Base-by-base conservation (phyloP, 1,139 yeast genomes). In the Wickerhamomyces sp. region DNA sequence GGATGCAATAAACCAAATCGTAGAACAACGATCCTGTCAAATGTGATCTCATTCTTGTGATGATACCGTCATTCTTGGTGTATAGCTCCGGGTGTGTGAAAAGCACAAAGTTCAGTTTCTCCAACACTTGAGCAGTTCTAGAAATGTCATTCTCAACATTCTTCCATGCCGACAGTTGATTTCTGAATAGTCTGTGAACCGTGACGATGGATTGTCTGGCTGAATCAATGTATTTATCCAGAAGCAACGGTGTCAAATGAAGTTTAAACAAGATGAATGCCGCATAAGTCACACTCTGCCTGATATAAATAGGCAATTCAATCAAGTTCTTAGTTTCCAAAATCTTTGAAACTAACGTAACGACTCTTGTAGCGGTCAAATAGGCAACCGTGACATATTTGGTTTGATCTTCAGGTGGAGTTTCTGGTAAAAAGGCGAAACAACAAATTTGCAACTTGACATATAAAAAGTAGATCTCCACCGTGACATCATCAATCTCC, bases 161-260 rank as follows among this genome's bases (percentile, higher is more conserved):
- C 21, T 64, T 58, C 97, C 97, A 89, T 9, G 95, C 89, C 3
- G 91, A 78, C 29, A 88, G 66, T 56, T 91, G 88, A 55, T 89
- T 88, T 57, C 96, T 70, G 57, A 79, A 84, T 33, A 88, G 62
- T 51, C 96, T 68, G 59, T 89, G 96, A 1, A 87, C 94, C 0
- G 96, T 88, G 16, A 89, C 96, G 52, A 89, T 85, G 10, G 93
- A 84, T 59, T 88, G 96, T 47, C 96, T 73, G 2, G 96, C 88
- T 31, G 94, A 82, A 52, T 88, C 95, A 28, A 86, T 78, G 53
- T 81, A 85, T 51, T 78, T 81, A 17, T 85, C 88, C 33, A 83
- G 64, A 33, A 88, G 64, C 44, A 82, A 70, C 6, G 94, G 85
- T 1, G 94, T 82, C 38, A 87, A 63, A 54, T 88, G 96, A 30